Conservation (phyloP, 257 asterid species). For the Gynochthodes officinalis region DNA sequence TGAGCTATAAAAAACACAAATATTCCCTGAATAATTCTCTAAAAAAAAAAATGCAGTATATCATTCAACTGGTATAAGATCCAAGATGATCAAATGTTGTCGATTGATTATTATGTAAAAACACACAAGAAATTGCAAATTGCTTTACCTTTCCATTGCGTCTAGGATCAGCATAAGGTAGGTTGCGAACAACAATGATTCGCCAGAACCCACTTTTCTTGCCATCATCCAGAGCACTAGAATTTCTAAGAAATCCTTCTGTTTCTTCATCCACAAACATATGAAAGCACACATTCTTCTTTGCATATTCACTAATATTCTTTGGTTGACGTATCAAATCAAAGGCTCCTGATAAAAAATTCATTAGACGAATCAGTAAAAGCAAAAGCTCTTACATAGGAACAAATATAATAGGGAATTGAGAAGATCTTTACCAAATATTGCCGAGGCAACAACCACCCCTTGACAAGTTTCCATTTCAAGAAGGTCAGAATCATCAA, state of each 20-base stretch:
- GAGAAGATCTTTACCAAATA: slow-evolving; percentile 58
- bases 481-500: slow-evolving; percentile 70
- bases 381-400: slow-evolving; percentile 13
- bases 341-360: slow-evolving; percentile 69
- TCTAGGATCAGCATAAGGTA: slow-evolving; percentile 85
- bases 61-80: background rate
- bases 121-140: background rate
- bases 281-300: slow-evolving; percentile 63
- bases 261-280: slow-evolving; percentile 89
- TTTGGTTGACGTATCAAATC: slow-evolving; percentile 83
- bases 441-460: slow-evolving; percentile 86
- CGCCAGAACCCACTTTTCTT: slow-evolving; percentile 82
- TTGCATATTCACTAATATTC: slow-evolving; percentile 69
- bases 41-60: background rate
- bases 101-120: too few species aligned
- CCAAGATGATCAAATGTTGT: background rate
- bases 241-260: slow-evolving; percentile 49
- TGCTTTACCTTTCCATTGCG: slow-evolving; percentile 90
- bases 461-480: slow-evolving; percentile 85
- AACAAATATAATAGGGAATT: slow-evolving; percentile 2
- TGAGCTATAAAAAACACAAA: too few species aligned
- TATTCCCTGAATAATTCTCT: background rate
- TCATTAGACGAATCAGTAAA: slow-evolving; percentile 23
- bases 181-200: slow-evolving; percentile 65
- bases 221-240: slow-evolving; percentile 58